Conservation (phyloP, 352 stramenopile species). For the Thalassiosira exigua region DNA sequence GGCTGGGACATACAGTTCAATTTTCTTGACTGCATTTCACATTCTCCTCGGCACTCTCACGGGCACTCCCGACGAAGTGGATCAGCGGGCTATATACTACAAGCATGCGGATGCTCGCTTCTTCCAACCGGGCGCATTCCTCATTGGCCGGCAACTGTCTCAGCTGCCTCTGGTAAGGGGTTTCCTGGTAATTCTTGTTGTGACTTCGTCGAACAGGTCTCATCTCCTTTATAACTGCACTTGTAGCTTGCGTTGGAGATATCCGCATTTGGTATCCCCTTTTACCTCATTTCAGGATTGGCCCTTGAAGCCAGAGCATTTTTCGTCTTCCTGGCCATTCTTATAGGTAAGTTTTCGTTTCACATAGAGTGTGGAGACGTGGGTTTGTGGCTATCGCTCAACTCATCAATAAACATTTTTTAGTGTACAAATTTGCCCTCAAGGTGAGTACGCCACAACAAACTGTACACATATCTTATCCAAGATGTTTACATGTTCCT, state of each 20-base stretch:
- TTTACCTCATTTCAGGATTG: slow-evolving; percentile 66
- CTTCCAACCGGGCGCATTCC: slow-evolving; percentile 62
- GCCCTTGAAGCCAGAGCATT: slow-evolving; percentile 47
- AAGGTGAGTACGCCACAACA: too few species aligned
- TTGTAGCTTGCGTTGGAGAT: slow-evolving; percentile 61
- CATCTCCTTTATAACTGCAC: slow-evolving; percentile 15
- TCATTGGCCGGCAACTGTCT: slow-evolving; percentile 56
- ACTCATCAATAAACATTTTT: background rate
- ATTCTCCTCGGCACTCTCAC: slow-evolving; percentile 62
- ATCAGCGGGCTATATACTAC: slow-evolving; percentile 65
- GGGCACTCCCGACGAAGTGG: background rate
- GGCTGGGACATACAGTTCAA: slow-evolving; percentile 52
- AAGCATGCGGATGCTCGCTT: slow-evolving; percentile 75
- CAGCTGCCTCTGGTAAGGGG: slow-evolving; percentile 48
- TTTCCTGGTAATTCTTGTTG: too few species aligned
- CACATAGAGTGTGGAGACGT: too few species aligned
- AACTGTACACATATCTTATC: too few species aligned
- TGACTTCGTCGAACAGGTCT: too few species aligned
- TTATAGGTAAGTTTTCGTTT: slow-evolving; percentile 37
- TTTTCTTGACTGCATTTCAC: slow-evolving; percentile 69
- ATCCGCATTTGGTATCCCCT: slow-evolving; percentile 59
- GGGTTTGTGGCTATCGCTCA: too few species aligned
- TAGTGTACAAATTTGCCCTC: slow-evolving; percentile 55
- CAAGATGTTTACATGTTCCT: too few species aligned
- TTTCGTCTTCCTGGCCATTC: slow-evolving; percentile 63